Percentiles rank a stretch among this genome's conserved stretches.
phyloP scores from a whole-genome alignment of 371 early-diverging fungal species.

The Conidiobolus incongruus region DNA sequence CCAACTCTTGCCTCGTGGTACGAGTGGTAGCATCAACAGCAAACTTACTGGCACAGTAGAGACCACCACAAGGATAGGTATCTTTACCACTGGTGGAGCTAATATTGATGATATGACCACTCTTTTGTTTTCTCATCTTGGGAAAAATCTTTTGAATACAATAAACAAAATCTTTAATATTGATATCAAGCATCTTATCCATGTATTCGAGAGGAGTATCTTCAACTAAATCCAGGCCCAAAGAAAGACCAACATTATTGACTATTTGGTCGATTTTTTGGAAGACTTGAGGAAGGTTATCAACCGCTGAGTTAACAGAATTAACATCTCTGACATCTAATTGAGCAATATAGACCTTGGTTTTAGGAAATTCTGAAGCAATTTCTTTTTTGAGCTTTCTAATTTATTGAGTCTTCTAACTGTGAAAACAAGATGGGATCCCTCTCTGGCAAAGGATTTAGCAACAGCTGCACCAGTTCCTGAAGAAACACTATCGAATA shows the following conservation, averaged over 20 bases:
- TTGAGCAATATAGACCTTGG: slow-evolving; percentile 28
- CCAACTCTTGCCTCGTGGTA: slow-evolving; percentile 55
- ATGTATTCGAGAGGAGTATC: slow-evolving; percentile 31
- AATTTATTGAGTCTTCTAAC: slow-evolving; percentile 60
- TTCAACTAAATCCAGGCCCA: slow-evolving; percentile 56
- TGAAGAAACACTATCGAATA: slow-evolving; percentile 64
- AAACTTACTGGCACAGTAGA: slow-evolving; percentile 82
- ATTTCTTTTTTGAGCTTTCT: slow-evolving; percentile 25
- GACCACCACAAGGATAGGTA: slow-evolving; percentile 48
- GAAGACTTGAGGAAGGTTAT: slow-evolving; percentile 24
- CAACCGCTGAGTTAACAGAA: slow-evolving; percentile 27
- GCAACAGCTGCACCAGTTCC: slow-evolving; percentile 81
- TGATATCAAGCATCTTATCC: slow-evolving; percentile 73
- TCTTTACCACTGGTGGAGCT: slow-evolving; percentile 58
- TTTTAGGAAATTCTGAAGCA: slow-evolving; percentile 16
- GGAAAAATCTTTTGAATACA: slow-evolving; percentile 67
- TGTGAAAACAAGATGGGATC: slow-evolving; percentile 53
- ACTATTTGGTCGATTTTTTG: slow-evolving; percentile 50
- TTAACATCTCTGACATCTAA: slow-evolving; percentile 50
- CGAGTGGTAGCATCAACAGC: slow-evolving; percentile 69
- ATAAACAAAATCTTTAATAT: slow-evolving; percentile 63
- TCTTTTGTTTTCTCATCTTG: slow-evolving; percentile 44
- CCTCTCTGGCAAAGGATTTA: slow-evolving; percentile 58
- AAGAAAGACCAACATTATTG: slow-evolving; percentile 49
- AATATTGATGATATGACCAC: slow-evolving; percentile 75